Evolutionary conservation across 768 basidiomycete species (phyloP).

Genomic region (Cubamyces sp.): DNA sequence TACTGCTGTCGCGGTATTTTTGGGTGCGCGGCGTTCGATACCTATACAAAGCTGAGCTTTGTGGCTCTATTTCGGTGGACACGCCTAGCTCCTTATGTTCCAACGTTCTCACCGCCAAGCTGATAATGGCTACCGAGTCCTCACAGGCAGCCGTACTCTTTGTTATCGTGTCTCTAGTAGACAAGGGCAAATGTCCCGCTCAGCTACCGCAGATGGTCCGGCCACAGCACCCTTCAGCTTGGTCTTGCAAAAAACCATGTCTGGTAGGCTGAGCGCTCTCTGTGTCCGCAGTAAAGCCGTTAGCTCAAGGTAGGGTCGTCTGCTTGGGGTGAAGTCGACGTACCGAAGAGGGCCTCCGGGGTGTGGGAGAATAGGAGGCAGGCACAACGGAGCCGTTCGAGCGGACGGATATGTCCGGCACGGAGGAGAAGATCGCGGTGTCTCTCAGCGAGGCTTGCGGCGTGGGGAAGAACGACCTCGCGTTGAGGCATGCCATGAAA

Average conservation of each 20-base stretch:
- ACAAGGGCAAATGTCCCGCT: conserved; percentile 18
- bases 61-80: too few relatives aligned
- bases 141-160: neutral
- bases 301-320: neutral
- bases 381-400: conserved; percentile 16
- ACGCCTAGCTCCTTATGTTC: neutral
- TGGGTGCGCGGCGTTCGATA: too few relatives aligned
- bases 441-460: conserved; percentile 11
- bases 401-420: conserved; percentile 22
- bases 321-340: neutral
- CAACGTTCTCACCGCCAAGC: neutral
- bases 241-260: conserved; percentile 21
- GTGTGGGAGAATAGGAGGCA: conserved; percentile 9
- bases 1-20: too few relatives aligned
- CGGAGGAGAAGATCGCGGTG: conserved; percentile 19
- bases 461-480: conserved; percentile 15
- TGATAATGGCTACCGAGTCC: too few relatives aligned
- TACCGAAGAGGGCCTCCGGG: conserved; percentile 20
- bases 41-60: too few relatives aligned
- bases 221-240: conserved; percentile 6
- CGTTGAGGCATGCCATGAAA: conserved; percentile 25
- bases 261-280: conserved; percentile 22
- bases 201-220: neutral
- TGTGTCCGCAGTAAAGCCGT: neutral
- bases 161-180: conserved; percentile 15